Evolutionary conservation across 371 early-diverging fungal genomes (phyloP).

Genomic region (Syncephalastrum sp.): DNA sequence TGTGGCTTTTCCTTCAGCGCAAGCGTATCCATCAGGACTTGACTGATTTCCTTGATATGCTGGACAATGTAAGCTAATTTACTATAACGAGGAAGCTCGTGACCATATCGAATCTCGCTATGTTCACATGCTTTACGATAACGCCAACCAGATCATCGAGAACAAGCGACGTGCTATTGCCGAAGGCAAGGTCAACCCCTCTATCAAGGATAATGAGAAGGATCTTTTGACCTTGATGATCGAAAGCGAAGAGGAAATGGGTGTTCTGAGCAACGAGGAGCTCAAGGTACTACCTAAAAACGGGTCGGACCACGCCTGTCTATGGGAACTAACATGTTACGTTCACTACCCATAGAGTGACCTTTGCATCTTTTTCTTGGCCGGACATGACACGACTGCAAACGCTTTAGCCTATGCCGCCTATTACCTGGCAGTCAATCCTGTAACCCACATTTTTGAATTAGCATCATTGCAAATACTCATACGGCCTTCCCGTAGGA

Average conservation of each 20-base stretch:
- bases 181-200: slow-evolving; percentile 11
- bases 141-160: not conserved
- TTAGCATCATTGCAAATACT: not conserved
- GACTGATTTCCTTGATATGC: slow-evolving; percentile 5
- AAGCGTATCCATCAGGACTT: slow-evolving; percentile 8
- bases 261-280: slow-evolving; percentile 16
- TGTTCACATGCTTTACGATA: not conserved
- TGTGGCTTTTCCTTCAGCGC: slow-evolving; percentile 25
- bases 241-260: slow-evolving; percentile 21
- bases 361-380: slow-evolving; percentile 46
- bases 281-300: slow-evolving; percentile 5
- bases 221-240: slow-evolving; percentile 51
- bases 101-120: too few relatives aligned
- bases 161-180: slow-evolving; percentile 5
- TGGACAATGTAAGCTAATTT: not conserved
- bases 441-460: slow-evolving; percentile 17
- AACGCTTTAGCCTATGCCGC: slow-evolving; percentile 21
- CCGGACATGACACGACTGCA: slow-evolving; percentile 53
- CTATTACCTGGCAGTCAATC: slow-evolving; percentile 29
- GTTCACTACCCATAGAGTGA: slow-evolving; percentile 36
- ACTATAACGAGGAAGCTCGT: too few relatives aligned
- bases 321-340: not conserved
- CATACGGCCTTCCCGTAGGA: slow-evolving; percentile 11
- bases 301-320: slow-evolving; percentile 19
- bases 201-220: slow-evolving; percentile 31